Conservation (phyloP, 169 alveolate genomes). For the Cryptosporidium sp. region DNA sequence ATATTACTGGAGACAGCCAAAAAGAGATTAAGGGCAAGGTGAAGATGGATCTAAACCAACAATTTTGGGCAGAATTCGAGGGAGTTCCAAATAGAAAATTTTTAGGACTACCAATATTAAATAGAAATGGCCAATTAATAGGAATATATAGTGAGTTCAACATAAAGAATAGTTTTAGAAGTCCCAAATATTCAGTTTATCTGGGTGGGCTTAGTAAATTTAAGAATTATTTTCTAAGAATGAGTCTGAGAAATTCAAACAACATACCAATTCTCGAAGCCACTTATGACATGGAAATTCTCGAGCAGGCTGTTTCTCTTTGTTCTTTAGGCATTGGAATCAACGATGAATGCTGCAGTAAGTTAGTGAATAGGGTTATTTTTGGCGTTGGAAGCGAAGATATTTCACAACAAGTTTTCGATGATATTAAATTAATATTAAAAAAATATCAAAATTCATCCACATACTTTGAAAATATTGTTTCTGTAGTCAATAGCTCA, state of each 20-base stretch:
- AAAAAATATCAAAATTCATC: neutral
- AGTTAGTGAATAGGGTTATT: constrained; percentile 9
- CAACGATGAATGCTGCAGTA: neutral
- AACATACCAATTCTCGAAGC: neutral
- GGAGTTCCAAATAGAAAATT: constrained; percentile 12
- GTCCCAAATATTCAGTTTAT: constrained; percentile 2
- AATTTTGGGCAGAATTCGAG: constrained; percentile 37
- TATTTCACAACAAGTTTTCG: neutral
- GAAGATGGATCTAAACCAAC: neutral
- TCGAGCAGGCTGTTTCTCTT: constrained; percentile 12
- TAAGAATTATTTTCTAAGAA: constrained; percentile 7
- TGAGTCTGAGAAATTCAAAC: neutral
- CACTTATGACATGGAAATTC: neutral
- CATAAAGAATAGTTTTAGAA: neutral
- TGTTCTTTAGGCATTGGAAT: neutral
- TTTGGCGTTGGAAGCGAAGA: constrained; percentile 38
- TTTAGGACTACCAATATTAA: constrained; percentile 47
- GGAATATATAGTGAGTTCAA: constrained; percentile 63
- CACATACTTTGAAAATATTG: neutral
- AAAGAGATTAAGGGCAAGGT: neutral
- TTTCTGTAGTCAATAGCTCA: neutral
- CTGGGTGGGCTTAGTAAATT: constrained; percentile 6
- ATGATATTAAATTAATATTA: neutral
- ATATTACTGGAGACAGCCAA: neutral
- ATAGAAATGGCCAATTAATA: constrained; percentile 4